A percentile compares a stretch with the other conserved stretches of the same genome.
phyloP scores from a whole-genome alignment of 495 filamentous ascomycete species.

The Emericellopsis terricola region DNA sequence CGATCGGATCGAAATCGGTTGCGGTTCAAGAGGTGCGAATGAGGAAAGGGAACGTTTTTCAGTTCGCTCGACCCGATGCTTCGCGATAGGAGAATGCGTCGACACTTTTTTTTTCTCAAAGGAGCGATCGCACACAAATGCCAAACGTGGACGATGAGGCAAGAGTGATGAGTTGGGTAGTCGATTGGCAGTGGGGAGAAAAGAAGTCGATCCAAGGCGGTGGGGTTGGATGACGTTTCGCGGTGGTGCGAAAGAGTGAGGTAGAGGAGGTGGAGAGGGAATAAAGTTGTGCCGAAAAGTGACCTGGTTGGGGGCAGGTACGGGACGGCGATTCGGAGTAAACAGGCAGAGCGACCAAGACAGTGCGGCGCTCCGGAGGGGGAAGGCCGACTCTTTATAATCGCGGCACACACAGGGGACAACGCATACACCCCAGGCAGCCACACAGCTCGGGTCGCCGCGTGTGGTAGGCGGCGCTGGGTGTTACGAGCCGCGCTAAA shows the following conservation, averaged over 20 bases:
- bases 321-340: constrained; percentile 28
- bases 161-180: background rate
- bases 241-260: too few species aligned
- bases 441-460: constrained; percentile 12
- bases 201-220: background rate
- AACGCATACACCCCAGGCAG: constrained; percentile 13
- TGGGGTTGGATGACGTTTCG: constrained; percentile 3
- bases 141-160: too few species aligned
- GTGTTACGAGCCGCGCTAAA: constrained; percentile 9
- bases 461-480: constrained; percentile 6
- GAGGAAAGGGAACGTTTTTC: constrained; percentile 6
- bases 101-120: background rate
- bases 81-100: constrained; percentile 2
- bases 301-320: constrained; percentile 11
- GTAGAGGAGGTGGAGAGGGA: constrained; percentile 8
- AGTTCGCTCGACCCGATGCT: constrained; percentile 1
- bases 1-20: constrained; percentile 2
- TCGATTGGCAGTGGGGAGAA: background rate
- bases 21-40: constrained; percentile 1
- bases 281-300: constrained; percentile 18
- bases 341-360: constrained; percentile 20
- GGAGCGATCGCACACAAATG: background rate
- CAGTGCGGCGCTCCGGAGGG: constrained; percentile 23
- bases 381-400: constrained; percentile 30
- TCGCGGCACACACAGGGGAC: constrained; percentile 9